phyloP scores from a whole-genome alignment of 768 basidiomycete genomes.

The Suillus luteus region DNA sequence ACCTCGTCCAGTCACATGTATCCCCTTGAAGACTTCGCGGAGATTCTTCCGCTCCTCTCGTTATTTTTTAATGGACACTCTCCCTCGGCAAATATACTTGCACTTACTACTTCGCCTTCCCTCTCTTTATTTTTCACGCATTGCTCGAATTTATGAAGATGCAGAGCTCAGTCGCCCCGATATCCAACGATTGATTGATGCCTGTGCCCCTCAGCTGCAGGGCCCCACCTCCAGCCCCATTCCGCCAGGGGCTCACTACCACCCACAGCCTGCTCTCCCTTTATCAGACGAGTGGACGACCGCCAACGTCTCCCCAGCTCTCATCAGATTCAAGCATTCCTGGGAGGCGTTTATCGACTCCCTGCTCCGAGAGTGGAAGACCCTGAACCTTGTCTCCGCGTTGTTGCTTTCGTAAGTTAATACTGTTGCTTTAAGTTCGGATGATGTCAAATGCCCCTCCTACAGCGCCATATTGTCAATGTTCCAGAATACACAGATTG shows the following conservation, averaged over 20 bases:
- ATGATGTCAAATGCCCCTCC: background rate
- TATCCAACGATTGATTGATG: conserved; percentile 52
- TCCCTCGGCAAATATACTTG: conserved; percentile 48
- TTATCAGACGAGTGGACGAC: conserved; percentile 55
- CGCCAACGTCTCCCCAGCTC: conserved; percentile 57
- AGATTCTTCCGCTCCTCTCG: conserved; percentile 22
- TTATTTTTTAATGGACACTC: conserved; percentile 36
- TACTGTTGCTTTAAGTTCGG: background rate
- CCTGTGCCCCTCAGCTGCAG: conserved; percentile 27
- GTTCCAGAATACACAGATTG: conserved; percentile 57
- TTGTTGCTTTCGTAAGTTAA: conserved; percentile 49
- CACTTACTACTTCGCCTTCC: conserved; percentile 66
- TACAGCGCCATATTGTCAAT: conserved; percentile 67
- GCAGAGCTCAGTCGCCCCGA: conserved; percentile 78
- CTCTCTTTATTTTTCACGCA: conserved; percentile 77
- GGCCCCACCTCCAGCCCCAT: conserved; percentile 27
- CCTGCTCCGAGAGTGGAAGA: conserved; percentile 76
- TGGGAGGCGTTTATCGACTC: conserved; percentile 78
- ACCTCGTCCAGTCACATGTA: conserved; percentile 19
- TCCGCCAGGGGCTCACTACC: conserved; percentile 28
- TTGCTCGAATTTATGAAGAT: conserved; percentile 74
- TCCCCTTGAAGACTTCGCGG: conserved; percentile 17
- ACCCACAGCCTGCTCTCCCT: conserved; percentile 35
- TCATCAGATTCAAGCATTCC: conserved; percentile 60
- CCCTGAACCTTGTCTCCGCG: conserved; percentile 72